Percentiles rank a stretch among this genome's conserved stretches.
Conservation (phyloP, 2,329 filamentous ascomycete species). For the Fusarium anthophilum region DNA sequence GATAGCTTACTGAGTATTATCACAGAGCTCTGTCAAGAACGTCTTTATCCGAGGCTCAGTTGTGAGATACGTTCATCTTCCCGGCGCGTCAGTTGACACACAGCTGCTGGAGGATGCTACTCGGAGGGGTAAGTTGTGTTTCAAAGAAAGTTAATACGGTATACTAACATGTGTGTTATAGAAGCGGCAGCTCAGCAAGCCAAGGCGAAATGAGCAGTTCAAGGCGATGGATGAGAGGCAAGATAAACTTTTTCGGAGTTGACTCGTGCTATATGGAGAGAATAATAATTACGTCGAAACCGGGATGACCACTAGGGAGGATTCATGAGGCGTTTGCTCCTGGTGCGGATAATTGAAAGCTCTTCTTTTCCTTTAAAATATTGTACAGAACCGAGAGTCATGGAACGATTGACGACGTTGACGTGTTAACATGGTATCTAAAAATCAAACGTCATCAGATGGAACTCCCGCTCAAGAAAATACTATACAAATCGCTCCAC, state of each 20-base stretch:
- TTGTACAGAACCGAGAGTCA: neutral
- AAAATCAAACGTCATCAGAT: neutral
- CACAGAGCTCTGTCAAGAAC: constrained; percentile 82
- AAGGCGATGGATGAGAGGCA: neutral
- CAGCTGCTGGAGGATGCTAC: constrained; percentile 91
- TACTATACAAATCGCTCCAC: neutral
- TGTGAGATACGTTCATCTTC: constrained; percentile 91
- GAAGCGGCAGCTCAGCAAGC: constrained; percentile 67
- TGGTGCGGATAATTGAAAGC: constrained; percentile 43
- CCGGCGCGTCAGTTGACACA: constrained; percentile 83
- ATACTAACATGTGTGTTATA: constrained; percentile 40
- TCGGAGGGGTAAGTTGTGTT: constrained; percentile 72
- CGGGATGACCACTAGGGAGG: constrained; percentile 30
- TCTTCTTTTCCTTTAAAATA: constrained; percentile 15
- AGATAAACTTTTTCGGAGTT: constrained; percentile 7
- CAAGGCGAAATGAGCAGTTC: constrained; percentile 59
- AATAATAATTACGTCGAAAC: constrained; percentile 25
- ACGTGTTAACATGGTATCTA: neutral
- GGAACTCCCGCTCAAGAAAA: neutral
- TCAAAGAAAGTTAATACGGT: neutral
- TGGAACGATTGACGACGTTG: neutral
- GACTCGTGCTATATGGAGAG: constrained; percentile 2
- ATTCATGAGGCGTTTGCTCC: constrained; percentile 42
- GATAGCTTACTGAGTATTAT: neutral
- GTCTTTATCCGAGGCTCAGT: constrained; percentile 95